A percentile compares a stretch with the other conserved stretches of the same genome.
Conservation (phyloP, 495 filamentous ascomycete species). For the Annulohypoxylon stygium region DNA sequence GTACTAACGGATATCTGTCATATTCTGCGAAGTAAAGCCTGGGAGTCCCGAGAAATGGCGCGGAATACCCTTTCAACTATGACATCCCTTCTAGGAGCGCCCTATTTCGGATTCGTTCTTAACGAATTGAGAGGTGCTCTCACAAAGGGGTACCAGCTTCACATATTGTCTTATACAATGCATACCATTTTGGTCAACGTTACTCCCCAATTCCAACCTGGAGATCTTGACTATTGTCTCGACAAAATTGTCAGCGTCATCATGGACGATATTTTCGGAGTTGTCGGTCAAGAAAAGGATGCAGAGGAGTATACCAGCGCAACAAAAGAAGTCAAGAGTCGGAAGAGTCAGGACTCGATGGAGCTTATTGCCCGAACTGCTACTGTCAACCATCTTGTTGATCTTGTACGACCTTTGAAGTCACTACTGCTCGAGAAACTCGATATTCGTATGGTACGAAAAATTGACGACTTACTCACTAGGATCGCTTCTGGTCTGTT, state of each 20-base stretch:
- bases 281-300: conserved; percentile 97
- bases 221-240: conserved; percentile 91
- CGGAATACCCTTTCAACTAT: conserved; percentile 89
- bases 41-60: conserved; percentile 90
- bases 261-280: conserved; percentile 98
- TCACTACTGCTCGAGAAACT: conserved; percentile 84
- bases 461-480: conserved; percentile 89
- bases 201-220: conserved; percentile 79
- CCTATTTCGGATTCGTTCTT: conserved; percentile 90
- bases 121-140: conserved; percentile 90
- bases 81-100: conserved; percentile 79
- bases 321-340: conserved; percentile 98
- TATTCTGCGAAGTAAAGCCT: conserved; percentile 88
- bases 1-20: conserved; percentile 92
- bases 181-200: conserved; percentile 88
- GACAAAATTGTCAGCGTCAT: conserved; percentile 81
- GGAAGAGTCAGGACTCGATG: conserved; percentile 98
- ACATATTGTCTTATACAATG: conserved; percentile 94
- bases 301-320: conserved; percentile 93
- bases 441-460: conserved; percentile 79
- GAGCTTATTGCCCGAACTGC: conserved; percentile 87
- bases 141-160: conserved; percentile 87
- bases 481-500: conserved; percentile 86
- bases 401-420: conserved; percentile 81
- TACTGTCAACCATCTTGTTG: conserved; percentile 77